Evolutionary conservation across 1,284 basidiomycete species (phyloP), one percentile per base, ranked within the genome.

Genomic region (Malassezia nana): DNA sequence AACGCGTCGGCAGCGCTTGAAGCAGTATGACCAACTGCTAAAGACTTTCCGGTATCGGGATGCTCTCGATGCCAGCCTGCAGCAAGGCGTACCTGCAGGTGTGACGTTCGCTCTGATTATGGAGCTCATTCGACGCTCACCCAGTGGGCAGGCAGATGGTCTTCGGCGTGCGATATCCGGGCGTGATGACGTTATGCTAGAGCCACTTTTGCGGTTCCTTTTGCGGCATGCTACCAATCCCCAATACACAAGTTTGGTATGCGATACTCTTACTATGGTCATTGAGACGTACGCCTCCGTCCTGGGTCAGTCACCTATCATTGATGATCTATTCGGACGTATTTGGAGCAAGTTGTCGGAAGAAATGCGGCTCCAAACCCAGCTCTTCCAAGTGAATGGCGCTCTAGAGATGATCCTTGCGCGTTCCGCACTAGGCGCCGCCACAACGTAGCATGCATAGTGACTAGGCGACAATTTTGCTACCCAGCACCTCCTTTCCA

Each of bases 31-130:
- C 74, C 81, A 82, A 62, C 78, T 87, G 56, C 79, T 99, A 53
- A 96, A 96, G 75, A 79, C 78, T 28, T 99, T 98, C 81, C 87
- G 89, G 68, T 98, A 99, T 75, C 84, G 84, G 15, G 90, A 90
- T 44, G 94, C 94, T 1, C 77, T 99, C 35, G 91, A 73, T 45
- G 69, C 67, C 4, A 59, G 62, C n/a, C 42, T 73, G 7, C 63
- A 66, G 18, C 65, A 66, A 26, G 64, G 63, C 10, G 63, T 69
- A 1, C 54, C 62, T 0, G 62, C 69, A 0, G 52, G 38, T 8
- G 88, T 85, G 1, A 82, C 87, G 0, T 99, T 98, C 69, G 86
- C 92, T 0, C 77, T 99, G 26, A 84, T 98, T 45, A 84, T 89
- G 75, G 94, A 99, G 75, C 79, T 99, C 31, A 84, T 94, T 43